Evolutionary conservation across 75 land plant genomes (phyloP).

Genomic region (Ceratopteris richardii): DNA sequence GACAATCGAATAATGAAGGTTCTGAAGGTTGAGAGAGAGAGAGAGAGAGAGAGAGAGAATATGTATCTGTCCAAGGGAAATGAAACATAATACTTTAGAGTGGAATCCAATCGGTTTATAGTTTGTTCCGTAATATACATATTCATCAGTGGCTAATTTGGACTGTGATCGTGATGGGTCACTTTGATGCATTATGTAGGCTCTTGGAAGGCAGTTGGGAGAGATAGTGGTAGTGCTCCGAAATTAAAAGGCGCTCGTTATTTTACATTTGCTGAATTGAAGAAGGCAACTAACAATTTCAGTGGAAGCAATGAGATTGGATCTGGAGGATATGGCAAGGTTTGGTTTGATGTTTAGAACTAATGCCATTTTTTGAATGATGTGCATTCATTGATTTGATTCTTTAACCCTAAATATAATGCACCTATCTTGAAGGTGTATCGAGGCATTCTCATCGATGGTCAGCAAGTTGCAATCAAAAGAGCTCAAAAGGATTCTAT

Average conservation of each 20-base stretch:
- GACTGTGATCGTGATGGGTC: too few relatives aligned
- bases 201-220: too few relatives aligned
- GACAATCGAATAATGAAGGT: too few relatives aligned
- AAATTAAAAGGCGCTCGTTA: slow-evolving; percentile 33
- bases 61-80: too few relatives aligned
- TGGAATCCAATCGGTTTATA: too few relatives aligned
- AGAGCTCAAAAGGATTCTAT: slow-evolving; percentile 30
- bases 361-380: not conserved
- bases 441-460: slow-evolving; percentile 16
- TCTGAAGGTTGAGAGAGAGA: too few relatives aligned
- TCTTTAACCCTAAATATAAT: not conserved
- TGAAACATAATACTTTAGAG: too few relatives aligned
- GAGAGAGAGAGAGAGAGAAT: too few relatives aligned
- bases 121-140: too few relatives aligned
- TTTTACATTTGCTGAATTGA: slow-evolving; percentile 30
- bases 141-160: too few relatives aligned
- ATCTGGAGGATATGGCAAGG: slow-evolving; percentile 41
- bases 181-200: too few relatives aligned
- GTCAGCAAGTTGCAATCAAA: slow-evolving; percentile 30
- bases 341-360: slow-evolving; percentile 1
- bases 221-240: slow-evolving; percentile 17
- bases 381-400: not conserved
- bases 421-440: slow-evolving; percentile 21
- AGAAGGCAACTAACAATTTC: slow-evolving; percentile 31
- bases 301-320: slow-evolving; percentile 28